phyloP scores from a whole-genome alignment of 305 asterid species.

The Solanum hybrid region DNA sequence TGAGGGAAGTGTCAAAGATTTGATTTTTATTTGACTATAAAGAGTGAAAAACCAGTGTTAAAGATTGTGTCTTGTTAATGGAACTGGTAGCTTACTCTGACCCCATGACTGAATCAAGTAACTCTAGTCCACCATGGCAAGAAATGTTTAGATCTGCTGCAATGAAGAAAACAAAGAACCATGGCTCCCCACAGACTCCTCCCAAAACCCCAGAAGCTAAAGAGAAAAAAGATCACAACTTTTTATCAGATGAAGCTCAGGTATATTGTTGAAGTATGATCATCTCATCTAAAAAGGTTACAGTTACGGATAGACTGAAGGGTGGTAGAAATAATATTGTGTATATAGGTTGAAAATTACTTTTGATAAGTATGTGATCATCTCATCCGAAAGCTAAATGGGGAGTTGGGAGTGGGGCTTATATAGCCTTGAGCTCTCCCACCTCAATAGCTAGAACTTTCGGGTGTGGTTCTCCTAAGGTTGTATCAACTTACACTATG shows the following conservation, averaged over 20 bases:
- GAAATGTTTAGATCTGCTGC: slow-evolving; percentile 98
- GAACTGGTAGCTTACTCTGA: slow-evolving; percentile 56
- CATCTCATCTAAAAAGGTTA: neutral
- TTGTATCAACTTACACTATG: neutral
- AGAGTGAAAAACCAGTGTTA: neutral
- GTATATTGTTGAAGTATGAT: neutral
- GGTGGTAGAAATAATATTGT: neutral
- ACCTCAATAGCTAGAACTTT: neutral
- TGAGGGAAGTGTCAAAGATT: neutral
- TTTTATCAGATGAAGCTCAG: slow-evolving; percentile 41
- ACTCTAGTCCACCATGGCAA: slow-evolving; percentile 54
- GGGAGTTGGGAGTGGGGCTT: neutral
- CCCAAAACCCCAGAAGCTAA: slow-evolving; percentile 13
- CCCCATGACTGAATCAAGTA: slow-evolving; percentile 27
- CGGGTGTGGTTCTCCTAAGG: neutral
- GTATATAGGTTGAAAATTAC: neutral
- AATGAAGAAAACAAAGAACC: slow-evolving; percentile 31
- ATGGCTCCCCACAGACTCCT: slow-evolving; percentile 13
- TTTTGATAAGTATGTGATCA: neutral
- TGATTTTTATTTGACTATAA: neutral
- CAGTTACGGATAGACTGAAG: neutral
- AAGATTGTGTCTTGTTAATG: slow-evolving; percentile 23
- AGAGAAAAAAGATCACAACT: neutral
- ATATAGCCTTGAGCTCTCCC: neutral
- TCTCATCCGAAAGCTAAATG: neutral